Percentiles rank a stretch among this genome's conserved stretches.
Conservation (phyloP, 2,329 filamentous ascomycete genomes). For the Cladobotryum mycophilum region DNA sequence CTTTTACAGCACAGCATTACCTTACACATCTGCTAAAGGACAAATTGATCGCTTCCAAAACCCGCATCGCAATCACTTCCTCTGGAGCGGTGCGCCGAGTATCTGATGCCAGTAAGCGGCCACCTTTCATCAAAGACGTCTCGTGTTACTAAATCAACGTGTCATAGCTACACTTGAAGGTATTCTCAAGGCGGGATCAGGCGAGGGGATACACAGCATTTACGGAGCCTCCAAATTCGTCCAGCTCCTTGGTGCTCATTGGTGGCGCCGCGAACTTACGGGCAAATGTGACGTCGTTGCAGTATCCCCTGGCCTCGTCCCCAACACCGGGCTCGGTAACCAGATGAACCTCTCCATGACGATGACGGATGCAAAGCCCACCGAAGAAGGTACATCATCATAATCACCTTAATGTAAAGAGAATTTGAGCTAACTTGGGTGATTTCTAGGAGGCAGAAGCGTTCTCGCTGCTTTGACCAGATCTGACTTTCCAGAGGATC, state of each 20-base stretch:
- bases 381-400: slow-evolving; percentile 36
- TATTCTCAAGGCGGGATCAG: slow-evolving; percentile 35
- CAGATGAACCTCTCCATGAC: slow-evolving; percentile 23
- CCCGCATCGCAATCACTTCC: slow-evolving; percentile 45
- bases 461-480: slow-evolving; percentile 38
- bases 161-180: slow-evolving; percentile 29
- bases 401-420: not conserved
- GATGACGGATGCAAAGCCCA: slow-evolving; percentile 41
- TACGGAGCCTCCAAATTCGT: slow-evolving; percentile 45
- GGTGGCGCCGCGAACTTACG: slow-evolving; percentile 48
- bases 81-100: slow-evolving; percentile 41
- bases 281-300: slow-evolving; percentile 41
- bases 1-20: slow-evolving; percentile 44
- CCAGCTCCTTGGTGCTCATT: slow-evolving; percentile 45
- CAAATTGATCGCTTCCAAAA: slow-evolving; percentile 39
- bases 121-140: not conserved
- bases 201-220: slow-evolving; percentile 19
- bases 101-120: slow-evolving; percentile 28
- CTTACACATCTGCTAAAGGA: slow-evolving; percentile 43
- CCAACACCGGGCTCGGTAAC: slow-evolving; percentile 36
- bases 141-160: slow-evolving; percentile 3
- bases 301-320: slow-evolving; percentile 48
- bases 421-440: not conserved
- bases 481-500: slow-evolving; percentile 44
- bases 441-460: slow-evolving; percentile 35